Percentiles rank a stretch among this genome's conserved stretches.
phyloP scores from a whole-genome alignment of 371 early-diverging fungal species.

The Lichtheimia corymbifera region DNA sequence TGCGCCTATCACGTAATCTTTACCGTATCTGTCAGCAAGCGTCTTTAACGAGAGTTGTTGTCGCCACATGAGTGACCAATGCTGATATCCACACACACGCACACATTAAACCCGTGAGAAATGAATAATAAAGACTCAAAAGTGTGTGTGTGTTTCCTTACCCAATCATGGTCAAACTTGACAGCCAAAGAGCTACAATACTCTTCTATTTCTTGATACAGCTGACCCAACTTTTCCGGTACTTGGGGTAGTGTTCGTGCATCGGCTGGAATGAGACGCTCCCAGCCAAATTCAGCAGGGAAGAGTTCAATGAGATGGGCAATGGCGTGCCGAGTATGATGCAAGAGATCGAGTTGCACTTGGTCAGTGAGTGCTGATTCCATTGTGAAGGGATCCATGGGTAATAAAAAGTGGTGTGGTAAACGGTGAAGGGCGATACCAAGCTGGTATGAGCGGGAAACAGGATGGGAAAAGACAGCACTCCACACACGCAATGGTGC shows the following conservation, averaged over 20 bases:
- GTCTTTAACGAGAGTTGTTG: constrained; percentile 35
- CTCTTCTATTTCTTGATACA: constrained; percentile 34
- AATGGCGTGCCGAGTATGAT: constrained; percentile 30
- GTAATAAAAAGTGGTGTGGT: too few species aligned
- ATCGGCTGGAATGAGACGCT: constrained; percentile 28
- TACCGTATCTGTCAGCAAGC: constrained; percentile 30
- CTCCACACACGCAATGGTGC: too few species aligned
- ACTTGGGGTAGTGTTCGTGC: constrained; percentile 15
- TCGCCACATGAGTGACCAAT: constrained; percentile 44
- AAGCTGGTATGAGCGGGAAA: too few species aligned
- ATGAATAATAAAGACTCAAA: neutral
- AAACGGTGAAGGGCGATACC: too few species aligned
- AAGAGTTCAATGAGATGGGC: constrained; percentile 32
- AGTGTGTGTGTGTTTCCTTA: constrained; percentile 12
- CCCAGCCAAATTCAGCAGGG: constrained; percentile 37
- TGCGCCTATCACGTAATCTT: constrained; percentile 26
- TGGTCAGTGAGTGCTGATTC: constrained; percentile 23
- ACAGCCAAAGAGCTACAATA: constrained; percentile 30
- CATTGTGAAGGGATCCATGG: too few species aligned
- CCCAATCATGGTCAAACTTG: constrained; percentile 46
- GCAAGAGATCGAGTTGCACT: constrained; percentile 30
- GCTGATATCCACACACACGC: constrained; percentile 16
- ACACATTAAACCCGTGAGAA: neutral
- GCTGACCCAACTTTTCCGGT: constrained; percentile 27
- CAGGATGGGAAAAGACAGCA: too few species aligned